Conservation (phyloP, 371 early-diverging fungal species). For the Capillidium heterosporum region DNA sequence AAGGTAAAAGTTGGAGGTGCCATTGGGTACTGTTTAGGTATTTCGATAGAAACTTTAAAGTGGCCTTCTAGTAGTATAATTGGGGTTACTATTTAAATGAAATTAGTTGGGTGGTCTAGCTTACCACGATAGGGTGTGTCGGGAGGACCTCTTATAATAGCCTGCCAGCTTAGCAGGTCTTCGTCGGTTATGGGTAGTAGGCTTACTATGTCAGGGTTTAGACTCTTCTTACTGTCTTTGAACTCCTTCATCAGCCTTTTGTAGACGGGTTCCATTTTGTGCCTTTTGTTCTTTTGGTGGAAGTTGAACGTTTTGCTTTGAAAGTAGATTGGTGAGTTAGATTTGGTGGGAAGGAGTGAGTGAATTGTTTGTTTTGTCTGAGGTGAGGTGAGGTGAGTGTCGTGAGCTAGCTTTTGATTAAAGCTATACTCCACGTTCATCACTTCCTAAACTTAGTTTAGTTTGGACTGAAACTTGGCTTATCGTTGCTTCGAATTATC, state of each 20-base stretch:
- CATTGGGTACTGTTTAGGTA: conserved; percentile 49
- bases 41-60: conserved; percentile 31
- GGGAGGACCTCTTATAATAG: conserved; percentile 55
- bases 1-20: conserved; percentile 50
- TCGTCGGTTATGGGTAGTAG: conserved; percentile 50
- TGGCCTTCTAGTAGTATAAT: conserved; percentile 27
- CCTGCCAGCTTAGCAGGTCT: conserved; percentile 74
- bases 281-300: no score
- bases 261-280: neutral
- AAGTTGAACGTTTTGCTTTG: no score
- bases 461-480: no score
- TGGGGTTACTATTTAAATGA: conserved; percentile 15
- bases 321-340: no score
- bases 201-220: conserved; percentile 29
- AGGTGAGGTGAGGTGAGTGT: no score
- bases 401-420: no score
- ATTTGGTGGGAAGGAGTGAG: no score
- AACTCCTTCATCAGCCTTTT: conserved; percentile 3
- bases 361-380: no score
- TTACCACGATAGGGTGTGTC: conserved; percentile 72
- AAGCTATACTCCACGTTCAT: no score
- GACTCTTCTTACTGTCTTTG: neutral
- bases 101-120: conserved; percentile 18
- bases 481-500: no score
- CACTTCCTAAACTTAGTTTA: no score